Base-by-base conservation (phyloP, 306 rosid genomes). In the Styphnolobium japonicum region DNA sequence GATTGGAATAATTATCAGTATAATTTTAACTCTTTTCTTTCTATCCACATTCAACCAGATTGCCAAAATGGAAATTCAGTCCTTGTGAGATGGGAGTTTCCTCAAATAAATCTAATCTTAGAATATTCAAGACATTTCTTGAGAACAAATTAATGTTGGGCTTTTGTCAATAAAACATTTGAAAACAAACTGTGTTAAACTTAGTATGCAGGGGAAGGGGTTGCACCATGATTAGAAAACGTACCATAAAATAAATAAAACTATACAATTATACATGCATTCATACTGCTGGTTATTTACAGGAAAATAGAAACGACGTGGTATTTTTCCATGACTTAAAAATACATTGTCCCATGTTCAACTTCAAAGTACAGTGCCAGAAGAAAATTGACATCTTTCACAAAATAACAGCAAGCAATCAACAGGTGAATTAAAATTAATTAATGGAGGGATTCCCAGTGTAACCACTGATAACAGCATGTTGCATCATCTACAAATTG, bases 1-100 rank as follows among this genome's bases (percentile, higher is more conserved):
- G 11, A 31, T n/a, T 39, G 31, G 3, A 27, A 43, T 6, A 19
- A 29, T 18, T 8, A 23, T 3, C 58, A 65, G 33, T n/a, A 25
- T 36, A 33, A 42, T 70, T 70, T 64, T 74, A 73, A 66, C 55
- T 57, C 34, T 19, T 58, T 65, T n/a, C 61, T 61, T n/a, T n/a
- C 33, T 7, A 25, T 18, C 67, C 60, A 72, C 11, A 65, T 70
- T 69, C 68, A 82, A 63, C 51, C 39, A 71, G 81, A 62, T 81
- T 15, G 18, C 63, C 9, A 69, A 61, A 29, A 64, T 8, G 51
- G 71, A 67, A 64, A 71, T 23, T 16, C 71, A 21, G 58, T 53
- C 61, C 56, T 39, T 48, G 40, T 34, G 55, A 27, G 29, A 58
- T 31, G 31, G 53, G 23, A 53, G 45, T 53, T 67, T 34, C 46